Evolutionary conservation across 2,329 filamentous ascomycete genomes (phyloP), one percentile per base, ranked within the genome.

Genomic region (Fusarium poae): DNA sequence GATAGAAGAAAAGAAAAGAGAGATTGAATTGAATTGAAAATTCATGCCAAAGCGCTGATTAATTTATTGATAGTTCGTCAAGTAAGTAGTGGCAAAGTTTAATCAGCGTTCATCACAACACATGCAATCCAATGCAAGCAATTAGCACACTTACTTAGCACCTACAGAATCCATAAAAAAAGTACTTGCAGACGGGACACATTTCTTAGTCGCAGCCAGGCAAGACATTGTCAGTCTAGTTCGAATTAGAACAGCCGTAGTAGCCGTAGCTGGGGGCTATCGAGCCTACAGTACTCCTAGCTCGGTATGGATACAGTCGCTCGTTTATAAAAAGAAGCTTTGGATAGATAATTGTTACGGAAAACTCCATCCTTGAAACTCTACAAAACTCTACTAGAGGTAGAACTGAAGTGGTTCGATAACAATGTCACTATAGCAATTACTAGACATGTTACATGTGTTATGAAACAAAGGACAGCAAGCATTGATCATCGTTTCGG

Each of bases 81-180:
- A 18, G 45, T 51, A 43, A 18, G 45, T 51, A 48, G 65, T 68
- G 65, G 65, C 65, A 68, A 61, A 65, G 35, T 42, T 43, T 62
- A 62, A 57, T 32, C 37, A 39, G 25, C 34, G 7, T 15, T 25
- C 23, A 39, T 51, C 32, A 27, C 21, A 4, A n/a, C 25, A 18
- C 30, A 48, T 21, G 20, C 29, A 16, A 20, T 50, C 35, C n/a
- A 20, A 20, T 37, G 35, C 35, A 37, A 3, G n/a, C n/a, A 37
- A 37, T 37, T 37, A 20, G 18, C 35, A 29, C 42, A 25, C n/a
- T 18, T 27, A 44, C 39, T 23, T 23, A 42, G 15, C 15, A 42
- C 42, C 16, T 18, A 30, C 20, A 6, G 20, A 21, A 20, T 11
- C 10, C 6, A 21, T 4, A 16, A 21, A 20, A 16, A 6, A 9